phyloP scores from a whole-genome alignment of 805 yeast genomes.

The Candida palmyrensis region DNA sequence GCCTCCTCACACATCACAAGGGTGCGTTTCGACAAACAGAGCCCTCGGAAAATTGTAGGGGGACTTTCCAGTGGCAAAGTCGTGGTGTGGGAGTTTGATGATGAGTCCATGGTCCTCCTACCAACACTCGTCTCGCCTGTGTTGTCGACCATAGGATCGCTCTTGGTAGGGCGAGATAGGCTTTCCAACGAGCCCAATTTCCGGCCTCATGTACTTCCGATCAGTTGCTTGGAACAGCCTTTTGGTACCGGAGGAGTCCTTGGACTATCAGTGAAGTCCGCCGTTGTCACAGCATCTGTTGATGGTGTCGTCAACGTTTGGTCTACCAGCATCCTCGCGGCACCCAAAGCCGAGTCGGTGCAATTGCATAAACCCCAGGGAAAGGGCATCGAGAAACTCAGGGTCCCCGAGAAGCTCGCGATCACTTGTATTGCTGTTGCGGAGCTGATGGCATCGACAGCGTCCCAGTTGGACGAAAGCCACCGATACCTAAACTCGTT shows the following conservation, averaged over 20 bases:
- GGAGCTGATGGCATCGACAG: background rate
- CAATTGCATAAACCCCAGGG: conserved; percentile 7
- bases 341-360: conserved; percentile 19
- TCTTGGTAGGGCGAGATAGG: background rate
- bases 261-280: no score
- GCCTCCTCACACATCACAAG: conserved; percentile 35
- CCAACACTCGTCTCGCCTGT: conserved; percentile 20
- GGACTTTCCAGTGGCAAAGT: conserved; percentile 48
- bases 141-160: conserved; percentile 9
- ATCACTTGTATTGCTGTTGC: background rate
- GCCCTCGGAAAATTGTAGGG: conserved; percentile 39
- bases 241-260: no score
- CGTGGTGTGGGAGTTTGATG: conserved; percentile 45
- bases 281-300: conserved; percentile 8
- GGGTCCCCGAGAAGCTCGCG: background rate
- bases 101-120: conserved; percentile 11
- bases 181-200: background rate
- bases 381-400: background rate
- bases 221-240: no score
- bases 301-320: conserved; percentile 28
- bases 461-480: background rate
- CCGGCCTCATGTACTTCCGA: conserved; percentile 1
- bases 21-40: conserved; percentile 35
- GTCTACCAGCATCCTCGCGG: conserved; percentile 28
- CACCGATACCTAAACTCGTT: conserved; percentile 14